phyloP scores from a whole-genome alignment of 768 basidiomycete genomes.

The Collybiopsis luxurians region DNA sequence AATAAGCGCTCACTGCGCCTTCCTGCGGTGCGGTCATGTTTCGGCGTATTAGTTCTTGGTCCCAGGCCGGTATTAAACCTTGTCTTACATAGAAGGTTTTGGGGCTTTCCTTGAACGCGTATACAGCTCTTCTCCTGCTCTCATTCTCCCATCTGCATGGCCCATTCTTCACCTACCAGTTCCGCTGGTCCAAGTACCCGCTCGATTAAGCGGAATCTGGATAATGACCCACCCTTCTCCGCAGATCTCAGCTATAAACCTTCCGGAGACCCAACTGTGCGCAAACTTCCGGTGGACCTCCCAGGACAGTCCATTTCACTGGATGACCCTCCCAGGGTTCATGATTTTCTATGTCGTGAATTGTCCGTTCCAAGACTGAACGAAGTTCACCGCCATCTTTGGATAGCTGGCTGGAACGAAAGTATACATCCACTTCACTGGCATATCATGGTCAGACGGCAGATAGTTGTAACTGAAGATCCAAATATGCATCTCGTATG shows the following conservation, averaged over 20 bases:
- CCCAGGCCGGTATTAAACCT: too few species aligned
- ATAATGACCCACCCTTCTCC: neutral
- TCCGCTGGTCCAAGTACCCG: too few species aligned
- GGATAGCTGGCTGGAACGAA: slow-evolving; percentile 11
- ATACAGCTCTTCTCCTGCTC: too few species aligned
- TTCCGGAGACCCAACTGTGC: neutral
- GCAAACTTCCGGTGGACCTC: neutral
- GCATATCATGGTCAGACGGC: slow-evolving; percentile 12
- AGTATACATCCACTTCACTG: slow-evolving; percentile 12
- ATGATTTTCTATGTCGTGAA: neutral
- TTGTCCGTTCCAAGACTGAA: neutral
- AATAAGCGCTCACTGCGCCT: too few species aligned
- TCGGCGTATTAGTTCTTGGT: too few species aligned
- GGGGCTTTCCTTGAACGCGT: too few species aligned
- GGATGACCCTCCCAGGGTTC: neutral
- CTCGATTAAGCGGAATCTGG: too few species aligned
- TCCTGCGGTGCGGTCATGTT: too few species aligned
- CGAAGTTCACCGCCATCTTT: slow-evolving; percentile 6
- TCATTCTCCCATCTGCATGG: too few species aligned
- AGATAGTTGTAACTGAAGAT: slow-evolving; percentile 11
- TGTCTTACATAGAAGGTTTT: too few species aligned
- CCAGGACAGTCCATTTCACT: neutral
- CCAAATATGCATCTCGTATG: neutral
- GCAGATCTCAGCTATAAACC: neutral
- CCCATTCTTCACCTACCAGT: too few species aligned